phyloP scores from a whole-genome alignment of 2,329 filamentous ascomycete genomes.

The Fusarium odoratissimum region DNA sequence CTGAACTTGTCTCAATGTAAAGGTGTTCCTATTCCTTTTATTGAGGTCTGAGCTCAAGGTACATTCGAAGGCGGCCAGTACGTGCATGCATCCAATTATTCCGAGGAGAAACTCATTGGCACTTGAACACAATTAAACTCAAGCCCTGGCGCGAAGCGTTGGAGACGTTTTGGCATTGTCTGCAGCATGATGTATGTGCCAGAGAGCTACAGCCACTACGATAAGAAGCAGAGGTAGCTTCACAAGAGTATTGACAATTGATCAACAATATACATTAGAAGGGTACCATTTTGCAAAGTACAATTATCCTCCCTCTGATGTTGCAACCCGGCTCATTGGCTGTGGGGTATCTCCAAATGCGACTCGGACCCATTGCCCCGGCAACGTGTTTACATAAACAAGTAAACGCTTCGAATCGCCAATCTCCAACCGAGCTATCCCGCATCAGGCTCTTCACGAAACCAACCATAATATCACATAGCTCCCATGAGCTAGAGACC shows the following conservation, averaged over 20 bases:
- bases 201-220: background rate
- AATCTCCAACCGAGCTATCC: conserved; percentile 42
- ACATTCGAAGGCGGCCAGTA: background rate
- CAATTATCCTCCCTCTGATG: background rate
- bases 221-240: background rate
- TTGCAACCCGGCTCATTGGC: background rate
- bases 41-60: too few relatives aligned
- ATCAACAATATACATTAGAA: background rate
- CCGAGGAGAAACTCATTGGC: too few relatives aligned
- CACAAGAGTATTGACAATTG: rapidly evolving
- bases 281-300: background rate
- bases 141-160: background rate
- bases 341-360: conserved; percentile 18
- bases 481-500: conserved; percentile 29
- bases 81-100: background rate
- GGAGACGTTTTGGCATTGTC: background rate
- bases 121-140: background rate
- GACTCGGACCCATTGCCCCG: conserved; percentile 20
- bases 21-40: rapidly evolving
- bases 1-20: rapidly evolving
- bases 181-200: background rate
- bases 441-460: conserved; percentile 34
- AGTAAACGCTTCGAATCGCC: conserved; percentile 40
- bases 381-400: conserved; percentile 43
- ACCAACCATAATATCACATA: conserved; percentile 42